phyloP scores from a whole-genome alignment of 2,329 filamentous ascomycete genomes.

The Clonostachys chloroleuca region DNA sequence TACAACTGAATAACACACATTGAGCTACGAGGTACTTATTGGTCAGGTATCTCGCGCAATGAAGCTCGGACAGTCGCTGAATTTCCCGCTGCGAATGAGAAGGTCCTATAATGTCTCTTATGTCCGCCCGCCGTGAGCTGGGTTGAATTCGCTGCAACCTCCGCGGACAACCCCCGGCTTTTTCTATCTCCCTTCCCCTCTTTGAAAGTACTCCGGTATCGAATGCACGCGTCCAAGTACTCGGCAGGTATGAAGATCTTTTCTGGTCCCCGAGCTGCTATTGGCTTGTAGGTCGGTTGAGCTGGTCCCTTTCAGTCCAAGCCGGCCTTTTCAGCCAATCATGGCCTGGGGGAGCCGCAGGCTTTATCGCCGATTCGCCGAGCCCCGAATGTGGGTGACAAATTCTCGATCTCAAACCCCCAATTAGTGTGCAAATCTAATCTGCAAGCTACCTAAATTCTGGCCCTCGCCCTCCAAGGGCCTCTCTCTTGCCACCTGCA shows the following conservation, averaged over 20 bases:
- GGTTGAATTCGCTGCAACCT: too few species aligned
- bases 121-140: too few species aligned
- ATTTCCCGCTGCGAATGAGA: too few species aligned
- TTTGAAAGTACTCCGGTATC: too few species aligned
- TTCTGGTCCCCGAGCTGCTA: background rate
- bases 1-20: too few species aligned
- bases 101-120: too few species aligned
- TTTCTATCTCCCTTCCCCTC: too few species aligned
- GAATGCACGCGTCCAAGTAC: too few species aligned
- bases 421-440: conserved; percentile 4
- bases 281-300: background rate
- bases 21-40: too few species aligned
- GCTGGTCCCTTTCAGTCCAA: background rate
- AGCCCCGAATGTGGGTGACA: conserved; percentile 24
- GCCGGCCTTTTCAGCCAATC: conserved; percentile 21
- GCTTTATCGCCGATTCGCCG: conserved; percentile 27
- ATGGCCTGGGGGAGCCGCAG: conserved; percentile 7
- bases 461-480: conserved; percentile 8
- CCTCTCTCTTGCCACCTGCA: conserved; percentile 2
- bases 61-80: too few species aligned
- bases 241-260: background rate
- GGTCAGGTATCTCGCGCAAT: too few species aligned
- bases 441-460: conserved; percentile 7
- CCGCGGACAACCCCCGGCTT: too few species aligned
- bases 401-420: conserved; percentile 18